These are phyloP conservation scores for Fusarium devonianum DNA, from an alignment of 2,329 filamentous ascomycete genomes.

Conservation along the genomic window DNA sequence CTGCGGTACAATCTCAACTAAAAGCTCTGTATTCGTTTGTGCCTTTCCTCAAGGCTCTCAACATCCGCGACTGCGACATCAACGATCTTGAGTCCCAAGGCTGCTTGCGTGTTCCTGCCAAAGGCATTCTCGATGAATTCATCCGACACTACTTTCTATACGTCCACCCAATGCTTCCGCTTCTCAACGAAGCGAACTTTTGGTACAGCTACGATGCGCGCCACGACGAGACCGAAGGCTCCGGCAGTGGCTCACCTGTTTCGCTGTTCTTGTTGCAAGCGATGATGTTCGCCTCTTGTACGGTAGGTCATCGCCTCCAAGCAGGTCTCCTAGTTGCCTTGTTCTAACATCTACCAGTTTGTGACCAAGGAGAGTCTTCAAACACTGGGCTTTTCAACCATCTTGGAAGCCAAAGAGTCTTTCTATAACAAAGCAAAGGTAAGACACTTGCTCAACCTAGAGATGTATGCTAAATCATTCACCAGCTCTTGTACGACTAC, in stretches of 20 bases:
- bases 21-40: constrained; percentile 32
- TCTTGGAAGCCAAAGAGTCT: constrained; percentile 26
- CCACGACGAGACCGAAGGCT: background rate
- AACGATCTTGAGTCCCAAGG: constrained; percentile 21
- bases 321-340: no score
- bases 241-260: constrained; percentile 11
- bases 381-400: constrained; percentile 26
- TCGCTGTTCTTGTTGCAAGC: constrained; percentile 29
- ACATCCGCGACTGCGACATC: constrained; percentile 28
- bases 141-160: constrained; percentile 32
- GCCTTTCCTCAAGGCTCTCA: constrained; percentile 25
- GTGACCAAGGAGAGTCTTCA: constrained; percentile 22
- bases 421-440: constrained; percentile 37
- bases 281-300: constrained; percentile 34
- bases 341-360: constrained; percentile 20
- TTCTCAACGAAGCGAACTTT: constrained; percentile 30
- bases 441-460: background rate
- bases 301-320: no score
- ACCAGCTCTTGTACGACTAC: constrained; percentile 30
- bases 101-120: constrained; percentile 29
- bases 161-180: constrained; percentile 28
- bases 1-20: constrained; percentile 20
- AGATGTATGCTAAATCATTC: background rate
- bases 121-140: constrained; percentile 32
- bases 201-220: constrained; percentile 24